Evolutionary conservation across 805 yeast species (phyloP).

Genomic region (Lipomyces sp.): DNA sequence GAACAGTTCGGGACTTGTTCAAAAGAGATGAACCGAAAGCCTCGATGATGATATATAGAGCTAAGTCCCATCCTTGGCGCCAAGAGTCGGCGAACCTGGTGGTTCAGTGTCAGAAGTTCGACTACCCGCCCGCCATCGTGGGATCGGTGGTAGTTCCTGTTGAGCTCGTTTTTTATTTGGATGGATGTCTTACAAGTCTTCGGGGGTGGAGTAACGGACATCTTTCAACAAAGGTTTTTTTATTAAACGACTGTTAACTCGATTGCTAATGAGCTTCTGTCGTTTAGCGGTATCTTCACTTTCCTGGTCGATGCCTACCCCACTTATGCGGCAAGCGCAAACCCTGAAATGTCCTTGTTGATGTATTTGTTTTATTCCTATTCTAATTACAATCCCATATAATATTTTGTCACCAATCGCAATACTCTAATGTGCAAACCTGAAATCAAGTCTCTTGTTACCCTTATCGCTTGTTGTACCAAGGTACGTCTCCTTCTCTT

Average conservation of each 20-base stretch:
- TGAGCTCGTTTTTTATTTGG: constrained; percentile 64
- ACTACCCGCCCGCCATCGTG: constrained; percentile 57
- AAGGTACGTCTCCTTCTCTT: constrained; percentile 57
- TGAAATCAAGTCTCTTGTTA: constrained; percentile 60
- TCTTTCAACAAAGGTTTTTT: constrained; percentile 48
- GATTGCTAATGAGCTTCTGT: constrained; percentile 34
- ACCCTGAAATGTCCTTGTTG: too few species aligned
- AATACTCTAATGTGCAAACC: constrained; percentile 41
- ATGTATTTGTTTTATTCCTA: too few species aligned
- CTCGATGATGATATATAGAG: constrained; percentile 36
- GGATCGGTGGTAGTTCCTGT: constrained; percentile 50
- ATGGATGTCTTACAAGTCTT: constrained; percentile 59
- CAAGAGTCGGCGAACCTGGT: constrained; percentile 37
- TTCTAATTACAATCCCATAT: too few species aligned
- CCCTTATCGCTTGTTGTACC: constrained; percentile 53
- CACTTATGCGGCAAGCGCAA: constrained; percentile 62
- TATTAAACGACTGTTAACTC: constrained; percentile 58
- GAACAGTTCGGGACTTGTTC: constrained; percentile 80
- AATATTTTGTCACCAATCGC: too few species aligned
- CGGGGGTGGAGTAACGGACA: constrained; percentile 55
- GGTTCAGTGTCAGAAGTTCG: constrained; percentile 52
- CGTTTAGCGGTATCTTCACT: constrained; percentile 53
- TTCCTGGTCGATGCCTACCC: constrained; percentile 66
- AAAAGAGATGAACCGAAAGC: constrained; percentile 49
- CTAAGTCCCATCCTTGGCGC: constrained; percentile 52